Evolutionary conservation across 345 rosid genomes (phyloP).

Genomic region (Abelmoschus esculentus): DNA sequence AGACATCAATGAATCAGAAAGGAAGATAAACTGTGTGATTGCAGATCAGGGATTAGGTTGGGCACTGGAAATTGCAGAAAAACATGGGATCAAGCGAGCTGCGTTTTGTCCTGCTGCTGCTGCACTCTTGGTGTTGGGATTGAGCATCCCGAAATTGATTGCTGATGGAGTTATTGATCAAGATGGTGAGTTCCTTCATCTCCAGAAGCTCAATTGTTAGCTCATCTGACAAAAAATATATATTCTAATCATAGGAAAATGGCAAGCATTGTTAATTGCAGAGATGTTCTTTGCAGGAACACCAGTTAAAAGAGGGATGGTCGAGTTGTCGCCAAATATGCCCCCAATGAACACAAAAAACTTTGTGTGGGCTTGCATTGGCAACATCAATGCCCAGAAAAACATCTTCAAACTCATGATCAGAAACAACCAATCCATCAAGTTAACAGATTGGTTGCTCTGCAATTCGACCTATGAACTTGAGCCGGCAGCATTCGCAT

Average conservation of each 20-base stretch:
- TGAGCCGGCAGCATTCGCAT: not conserved
- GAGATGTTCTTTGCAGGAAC: not conserved
- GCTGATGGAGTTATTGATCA: conserved; percentile 14
- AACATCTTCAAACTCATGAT: conserved; percentile 3
- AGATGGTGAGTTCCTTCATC: conserved; percentile 1
- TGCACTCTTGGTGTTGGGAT: not conserved
- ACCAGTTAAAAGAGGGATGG: not conserved
- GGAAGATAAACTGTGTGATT: not conserved
- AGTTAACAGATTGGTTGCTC: conserved; percentile 9
- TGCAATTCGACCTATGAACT: conserved; percentile 7
- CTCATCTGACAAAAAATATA: not conserved
- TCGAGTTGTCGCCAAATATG: not conserved
- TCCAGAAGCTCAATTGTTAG: not conserved
- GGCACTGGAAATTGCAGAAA: conserved; percentile 4
- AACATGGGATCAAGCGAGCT: conserved; percentile 10
- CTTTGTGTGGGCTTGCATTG: not conserved
- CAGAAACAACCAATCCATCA: conserved; percentile 5
- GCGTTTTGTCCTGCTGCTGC: conserved; percentile 12
- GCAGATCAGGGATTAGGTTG: conserved; percentile 6
- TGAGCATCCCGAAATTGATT: conserved; percentile 2
- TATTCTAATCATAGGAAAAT: no score
- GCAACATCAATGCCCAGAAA: not conserved
- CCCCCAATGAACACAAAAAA: not conserved
- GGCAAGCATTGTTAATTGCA: not conserved
- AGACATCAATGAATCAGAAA: not conserved